A percentile compares a stretch with the other conserved stretches of the same genome.
Conservation (phyloP, 2,329 filamentous ascomycete species). For the Neocatenulostroma microsporum region DNA sequence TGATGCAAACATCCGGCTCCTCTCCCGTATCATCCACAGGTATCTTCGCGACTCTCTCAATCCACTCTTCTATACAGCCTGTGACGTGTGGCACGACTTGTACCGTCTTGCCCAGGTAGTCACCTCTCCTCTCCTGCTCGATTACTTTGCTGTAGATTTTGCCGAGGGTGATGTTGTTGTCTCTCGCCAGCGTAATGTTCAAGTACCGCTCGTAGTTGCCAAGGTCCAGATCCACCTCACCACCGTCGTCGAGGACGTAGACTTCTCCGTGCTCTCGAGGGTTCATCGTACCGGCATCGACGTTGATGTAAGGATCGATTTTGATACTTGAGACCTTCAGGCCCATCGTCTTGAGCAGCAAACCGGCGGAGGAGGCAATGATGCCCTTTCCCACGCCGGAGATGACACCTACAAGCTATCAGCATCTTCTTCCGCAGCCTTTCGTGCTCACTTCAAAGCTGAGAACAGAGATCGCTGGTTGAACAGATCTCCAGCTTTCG, state of each 20-base stretch:
- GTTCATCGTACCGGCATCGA: constrained; percentile 67
- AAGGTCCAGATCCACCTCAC: constrained; percentile 66
- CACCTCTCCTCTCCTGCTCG: constrained; percentile 59
- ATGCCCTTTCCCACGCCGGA: constrained; percentile 42
- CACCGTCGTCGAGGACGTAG: constrained; percentile 78
- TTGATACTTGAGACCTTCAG: constrained; percentile 66
- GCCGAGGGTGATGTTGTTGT: constrained; percentile 95
- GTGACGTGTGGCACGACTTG: constrained; percentile 92
- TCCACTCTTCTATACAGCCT: constrained; percentile 86
- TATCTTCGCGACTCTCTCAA: constrained; percentile 74
- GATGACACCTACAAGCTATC: constrained; percentile 41
- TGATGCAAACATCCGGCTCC: constrained; percentile 86
- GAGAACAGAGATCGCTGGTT: too few relatives aligned
- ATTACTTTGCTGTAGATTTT: constrained; percentile 93
- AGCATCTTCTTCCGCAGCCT: too few relatives aligned
- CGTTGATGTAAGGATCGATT: constrained; percentile 66
- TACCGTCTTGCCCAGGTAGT: constrained; percentile 84
- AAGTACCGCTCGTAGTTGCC: constrained; percentile 78
- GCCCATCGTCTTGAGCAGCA: constrained; percentile 72
- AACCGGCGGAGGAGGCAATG: constrained; percentile 60
- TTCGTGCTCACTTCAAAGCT: too few relatives aligned
- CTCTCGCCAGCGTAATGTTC: constrained; percentile 68
- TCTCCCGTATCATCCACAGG: constrained; percentile 78
- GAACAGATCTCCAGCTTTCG: too few relatives aligned
- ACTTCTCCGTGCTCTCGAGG: constrained; percentile 75